phyloP scores from a whole-genome alignment of 768 basidiomycete genomes.

The Russula sp. region DNA sequence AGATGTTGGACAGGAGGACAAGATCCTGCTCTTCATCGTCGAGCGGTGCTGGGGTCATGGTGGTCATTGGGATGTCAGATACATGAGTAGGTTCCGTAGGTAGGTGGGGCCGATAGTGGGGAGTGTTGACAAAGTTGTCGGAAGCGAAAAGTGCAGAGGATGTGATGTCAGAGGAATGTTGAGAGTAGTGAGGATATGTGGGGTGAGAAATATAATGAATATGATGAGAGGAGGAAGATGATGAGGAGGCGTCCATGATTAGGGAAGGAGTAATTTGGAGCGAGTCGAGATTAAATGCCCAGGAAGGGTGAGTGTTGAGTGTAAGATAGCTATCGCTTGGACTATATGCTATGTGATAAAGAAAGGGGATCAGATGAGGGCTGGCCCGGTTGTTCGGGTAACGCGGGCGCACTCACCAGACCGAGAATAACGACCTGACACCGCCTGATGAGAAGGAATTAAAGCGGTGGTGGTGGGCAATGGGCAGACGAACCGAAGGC shows the following conservation, averaged over 20 bases:
- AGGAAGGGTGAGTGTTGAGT: conserved; percentile 14
- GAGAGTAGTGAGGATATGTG: conserved; percentile 27
- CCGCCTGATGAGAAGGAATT: conserved; percentile 17
- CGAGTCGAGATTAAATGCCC: conserved; percentile 20
- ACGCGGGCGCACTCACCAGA: conserved; percentile 4
- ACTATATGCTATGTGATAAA: conserved; percentile 20
- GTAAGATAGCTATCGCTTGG: conserved; percentile 22
- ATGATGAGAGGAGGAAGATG: conserved; percentile 18
- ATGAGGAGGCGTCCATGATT: conserved; percentile 24
- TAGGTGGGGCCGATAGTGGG: conserved; percentile 18
- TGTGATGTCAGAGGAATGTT: conserved; percentile 15
- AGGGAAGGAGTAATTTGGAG: conserved; percentile 15
- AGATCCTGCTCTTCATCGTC: conserved; percentile 30
- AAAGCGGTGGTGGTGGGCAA: conserved; percentile 22
- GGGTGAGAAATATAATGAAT: conserved; percentile 25
- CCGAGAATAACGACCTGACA: conserved; percentile 8
- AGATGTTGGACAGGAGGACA: conserved; percentile 24
- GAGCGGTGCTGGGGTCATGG: conserved; percentile 26
- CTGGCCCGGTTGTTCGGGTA: not conserved
- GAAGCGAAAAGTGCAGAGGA: conserved; percentile 22
- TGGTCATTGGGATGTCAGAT: conserved; percentile 19
- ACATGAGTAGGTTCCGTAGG: conserved; percentile 17
- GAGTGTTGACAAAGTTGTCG: conserved; percentile 4
- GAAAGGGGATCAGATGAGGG: conserved; percentile 12
- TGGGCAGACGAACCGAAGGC: conserved; percentile 19